Evolutionary conservation across 805 yeast genomes (phyloP), one percentile per base, ranked within the genome.

Genomic region (Yamadazyma kitorensis): DNA sequence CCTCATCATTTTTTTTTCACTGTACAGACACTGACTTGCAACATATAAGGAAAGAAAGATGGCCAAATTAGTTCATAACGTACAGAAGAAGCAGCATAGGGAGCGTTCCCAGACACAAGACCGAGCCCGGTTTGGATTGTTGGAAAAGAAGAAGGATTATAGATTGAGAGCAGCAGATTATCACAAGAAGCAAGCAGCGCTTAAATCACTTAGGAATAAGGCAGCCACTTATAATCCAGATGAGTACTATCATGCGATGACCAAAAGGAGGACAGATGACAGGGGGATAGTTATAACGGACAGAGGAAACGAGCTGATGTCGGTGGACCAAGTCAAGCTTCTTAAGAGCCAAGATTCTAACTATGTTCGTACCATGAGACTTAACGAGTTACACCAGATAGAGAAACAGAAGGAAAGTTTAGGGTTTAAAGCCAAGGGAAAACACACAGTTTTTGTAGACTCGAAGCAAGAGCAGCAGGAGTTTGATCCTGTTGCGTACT

Each of bases 211-310:
- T 38, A 78, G 84, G 45, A 68, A 70, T 26, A 91, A 87, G 54
- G 94, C 85, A 2, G 64, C 71, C 23, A 70, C 72, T 28, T 74
- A 87, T 48, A 93, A 93, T 55, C 95, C 94, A 11, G 98, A 93
- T 71, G 98, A 93, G 60, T 93, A 84, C 64, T 88, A 91, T 59
- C 96, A 87, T 75, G 93, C 87, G 14, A 93, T 93, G 98, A 76
- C 81, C 20, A 68, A 72, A 10, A 68, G 70, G 40, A 72, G 70
- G 49, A 78, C 93, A 4, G 95, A 87, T 44, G 62, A 69, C 2
- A 65, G 72, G 8, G 97, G 97, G 1, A 70, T 85, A 6, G 51
- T 83, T 31, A 56, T 83, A 8, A 64, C 79, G 1, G 86, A 85
- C 15, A 70, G 95, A 41, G 83, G 76, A 13, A 72, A 68, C 17